A percentile compares a stretch with the other conserved stretches of the same genome.
phyloP scores from a whole-genome alignment of 2,329 filamentous ascomycete genomes.

The Dothidotthia symphoricarpi region DNA sequence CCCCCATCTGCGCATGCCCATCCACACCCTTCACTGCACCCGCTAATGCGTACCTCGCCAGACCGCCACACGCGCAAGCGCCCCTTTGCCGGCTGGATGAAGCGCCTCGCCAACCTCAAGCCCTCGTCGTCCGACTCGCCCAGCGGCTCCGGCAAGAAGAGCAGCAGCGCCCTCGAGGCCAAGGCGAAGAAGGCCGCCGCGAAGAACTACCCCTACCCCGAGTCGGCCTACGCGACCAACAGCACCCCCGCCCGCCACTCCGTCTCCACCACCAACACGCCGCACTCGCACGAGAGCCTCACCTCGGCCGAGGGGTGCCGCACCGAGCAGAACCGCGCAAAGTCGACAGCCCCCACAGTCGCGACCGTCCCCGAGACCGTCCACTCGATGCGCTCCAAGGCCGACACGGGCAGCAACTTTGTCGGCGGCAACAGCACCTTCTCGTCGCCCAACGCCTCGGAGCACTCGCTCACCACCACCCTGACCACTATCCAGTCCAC shows the following conservation, averaged over 20 bases:
- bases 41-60: slow-evolving; percentile 45
- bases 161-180: slow-evolving; percentile 23
- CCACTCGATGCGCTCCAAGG: slow-evolving; percentile 75
- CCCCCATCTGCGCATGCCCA: slow-evolving; percentile 2
- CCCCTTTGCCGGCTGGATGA: slow-evolving; percentile 92
- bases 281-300: slow-evolving; percentile 48
- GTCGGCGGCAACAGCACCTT: slow-evolving; percentile 67
- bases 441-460: slow-evolving; percentile 77
- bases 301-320: slow-evolving; percentile 58
- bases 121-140: slow-evolving; percentile 63
- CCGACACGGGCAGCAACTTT: slow-evolving; percentile 69
- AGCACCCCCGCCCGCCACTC: slow-evolving; percentile 46
- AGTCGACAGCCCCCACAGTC: slow-evolving; percentile 71
- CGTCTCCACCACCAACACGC: slow-evolving; percentile 50
- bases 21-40: no score
- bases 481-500: slow-evolving; percentile 81
- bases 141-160: slow-evolving; percentile 44
- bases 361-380: slow-evolving; percentile 80
- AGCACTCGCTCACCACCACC: slow-evolving; percentile 77
- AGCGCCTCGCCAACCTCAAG: slow-evolving; percentile 87
- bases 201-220: slow-evolving; percentile 89
- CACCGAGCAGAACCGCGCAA: slow-evolving; percentile 51
- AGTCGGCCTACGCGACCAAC: slow-evolving; percentile 60
- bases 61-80: slow-evolving; percentile 73
- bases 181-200: slow-evolving; percentile 61